A percentile compares a stretch with the other conserved stretches of the same genome.
Conservation (phyloP, 768 basidiomycete species). For the Lactarius sanguifluus region DNA sequence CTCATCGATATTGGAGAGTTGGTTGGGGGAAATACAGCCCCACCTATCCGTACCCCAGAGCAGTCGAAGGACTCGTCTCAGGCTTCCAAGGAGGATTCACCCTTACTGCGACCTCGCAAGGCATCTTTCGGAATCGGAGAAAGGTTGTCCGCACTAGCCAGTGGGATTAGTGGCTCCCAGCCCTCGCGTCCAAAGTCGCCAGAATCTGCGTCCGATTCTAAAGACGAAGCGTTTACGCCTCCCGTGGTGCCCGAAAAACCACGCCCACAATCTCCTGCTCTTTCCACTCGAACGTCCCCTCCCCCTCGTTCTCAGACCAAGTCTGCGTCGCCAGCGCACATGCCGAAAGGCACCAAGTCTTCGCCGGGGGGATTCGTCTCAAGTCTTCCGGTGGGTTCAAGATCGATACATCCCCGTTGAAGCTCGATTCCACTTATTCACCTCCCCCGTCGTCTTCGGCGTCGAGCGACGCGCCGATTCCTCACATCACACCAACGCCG, state of each 20-base stretch:
- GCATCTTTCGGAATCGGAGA: conserved; percentile 26
- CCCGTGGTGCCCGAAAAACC: conserved; percentile 25
- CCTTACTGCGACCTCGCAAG: conserved; percentile 19
- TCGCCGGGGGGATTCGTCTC: conserved; percentile 3
- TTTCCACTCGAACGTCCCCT: conserved; percentile 10
- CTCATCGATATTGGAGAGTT: conserved; percentile 41
- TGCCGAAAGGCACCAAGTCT: conserved; percentile 20
- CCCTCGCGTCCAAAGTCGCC: conserved; percentile 15
- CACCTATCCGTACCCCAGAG: conserved; percentile 12
- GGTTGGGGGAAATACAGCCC: conserved; percentile 6
- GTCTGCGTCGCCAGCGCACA: conserved; percentile 8
- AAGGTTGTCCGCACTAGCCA: conserved; percentile 23
- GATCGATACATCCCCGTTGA: conserved; percentile 16
- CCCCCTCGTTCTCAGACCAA: conserved; percentile 6
- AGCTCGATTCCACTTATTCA: conserved; percentile 20
- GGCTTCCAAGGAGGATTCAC: conserved; percentile 1
- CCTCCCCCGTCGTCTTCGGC: conserved; percentile 34
- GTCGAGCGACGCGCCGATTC: conserved; percentile 27
- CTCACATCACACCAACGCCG: conserved; percentile 36
- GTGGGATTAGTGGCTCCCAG: conserved; percentile 20
- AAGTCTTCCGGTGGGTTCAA: neutral
- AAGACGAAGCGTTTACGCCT: conserved; percentile 25
- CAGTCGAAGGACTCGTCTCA: conserved; percentile 3
- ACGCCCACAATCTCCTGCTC: conserved; percentile 28
- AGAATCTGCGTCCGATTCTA: conserved; percentile 3